Conservation (phyloP, 768 basidiomycete species). For the Amanita molliuscula region DNA sequence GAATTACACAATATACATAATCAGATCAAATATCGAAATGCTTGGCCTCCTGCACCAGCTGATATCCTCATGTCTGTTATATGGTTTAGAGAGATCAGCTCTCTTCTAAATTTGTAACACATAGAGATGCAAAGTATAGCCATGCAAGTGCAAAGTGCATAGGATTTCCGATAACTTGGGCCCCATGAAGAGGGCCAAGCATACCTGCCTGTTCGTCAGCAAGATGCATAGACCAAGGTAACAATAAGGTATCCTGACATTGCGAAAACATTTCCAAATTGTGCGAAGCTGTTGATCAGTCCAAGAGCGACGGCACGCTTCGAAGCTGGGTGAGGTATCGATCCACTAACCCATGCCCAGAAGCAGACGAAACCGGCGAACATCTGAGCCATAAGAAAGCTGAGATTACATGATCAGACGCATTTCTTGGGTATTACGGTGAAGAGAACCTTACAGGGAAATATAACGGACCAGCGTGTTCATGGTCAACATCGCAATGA, state of each 20-base stretch:
- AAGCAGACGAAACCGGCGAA: conserved; percentile 67
- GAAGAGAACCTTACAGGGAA: conserved; percentile 36
- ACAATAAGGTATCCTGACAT: conserved; percentile 36
- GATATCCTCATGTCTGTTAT: background rate
- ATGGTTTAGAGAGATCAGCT: conserved; percentile 1
- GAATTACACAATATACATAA: background rate
- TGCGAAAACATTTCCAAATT: conserved; percentile 77
- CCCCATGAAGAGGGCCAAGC: conserved; percentile 64
- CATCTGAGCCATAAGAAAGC: conserved; percentile 70
- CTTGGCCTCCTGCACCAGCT: background rate
- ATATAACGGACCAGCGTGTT: conserved; percentile 53
- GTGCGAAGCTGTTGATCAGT: conserved; percentile 70
- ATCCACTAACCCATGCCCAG: conserved; percentile 39
- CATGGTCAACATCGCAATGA: conserved; percentile 55
- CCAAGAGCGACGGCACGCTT: conserved; percentile 87
- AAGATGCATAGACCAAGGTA: background rate
- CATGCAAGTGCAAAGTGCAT: conserved; percentile 59
- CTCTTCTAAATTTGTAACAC: conserved; percentile 38
- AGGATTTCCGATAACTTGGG: conserved; percentile 59
- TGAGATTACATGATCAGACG: conserved; percentile 15
- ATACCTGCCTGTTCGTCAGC: conserved; percentile 28
- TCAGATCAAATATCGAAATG: background rate
- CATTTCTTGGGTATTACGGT: background rate
- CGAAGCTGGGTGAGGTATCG: conserved; percentile 56
- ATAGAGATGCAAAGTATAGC: conserved; percentile 40